Base-by-base conservation (phyloP, 148 eudicot species). In the Agrostemma githago region DNA sequence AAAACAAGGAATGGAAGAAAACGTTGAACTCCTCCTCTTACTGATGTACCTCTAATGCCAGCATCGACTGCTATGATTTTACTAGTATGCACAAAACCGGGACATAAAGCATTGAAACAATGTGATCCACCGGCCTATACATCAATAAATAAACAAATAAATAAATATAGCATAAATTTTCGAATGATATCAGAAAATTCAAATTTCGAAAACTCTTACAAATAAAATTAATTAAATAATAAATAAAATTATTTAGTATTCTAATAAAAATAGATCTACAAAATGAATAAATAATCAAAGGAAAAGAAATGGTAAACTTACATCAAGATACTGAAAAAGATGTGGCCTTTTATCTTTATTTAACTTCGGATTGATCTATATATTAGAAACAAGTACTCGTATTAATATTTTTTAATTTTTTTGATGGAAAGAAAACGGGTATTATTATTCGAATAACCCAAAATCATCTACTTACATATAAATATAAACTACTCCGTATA, bases 351-450 rank as follows among this genome's bases (percentile, higher is more conserved):
- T 59, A 38, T 72, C 75, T 11, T 72, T 62, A 72, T 72, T 38
- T 40, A 57, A 10, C 54, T 6, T 7, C 14, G 72, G 57, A 69
- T 69, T 69, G 19, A 69, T 34, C 72, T 69, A 69, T 19, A 57
- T 26, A 3, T 57, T 19, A 16, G 3, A 14, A 57, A 57, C 11
- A 38, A 43, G 5, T 43, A 42, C 44, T 42, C 44, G 44, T 42
- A 43, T 43, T 43, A 5, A 43, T 43, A 43, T 5, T 5, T 43
- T 42, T 3, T 42, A 42, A 42, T 42, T 42, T n/a, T n/a, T 26
- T 26, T 26, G 34, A 1, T 0, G 34, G 34, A 26, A 26, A 26
- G 34, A 26, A 26, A 26, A 26, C 34, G 34, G 1, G 34, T 26
- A 26, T 26, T 26, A 26, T 26, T 26, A 26, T 26, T 1, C 0